Evolutionary conservation across 192 early-diverging fungal genomes (phyloP).

Genomic region (Linnemannia schmuckeri): DNA sequence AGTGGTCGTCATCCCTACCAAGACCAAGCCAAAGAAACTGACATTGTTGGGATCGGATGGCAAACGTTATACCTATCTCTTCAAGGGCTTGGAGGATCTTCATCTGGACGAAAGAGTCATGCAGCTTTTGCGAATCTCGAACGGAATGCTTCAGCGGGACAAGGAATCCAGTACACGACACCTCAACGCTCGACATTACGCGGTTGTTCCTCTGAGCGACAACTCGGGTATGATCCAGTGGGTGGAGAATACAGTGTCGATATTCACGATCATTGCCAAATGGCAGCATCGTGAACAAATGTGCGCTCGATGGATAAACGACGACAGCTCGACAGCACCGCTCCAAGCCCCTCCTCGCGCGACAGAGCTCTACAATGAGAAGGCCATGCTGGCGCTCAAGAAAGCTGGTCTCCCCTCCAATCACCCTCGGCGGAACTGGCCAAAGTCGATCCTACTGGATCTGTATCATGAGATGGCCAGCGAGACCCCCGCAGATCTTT

Average conservation of each 20-base stretch:
- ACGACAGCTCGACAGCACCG: conserved; percentile 36
- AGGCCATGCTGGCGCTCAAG: conserved; percentile 72
- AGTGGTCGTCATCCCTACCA: conserved; percentile 79
- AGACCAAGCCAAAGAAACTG: conserved; percentile 94
- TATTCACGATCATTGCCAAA: conserved; percentile 83
- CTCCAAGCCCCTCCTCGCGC: conserved; percentile 56
- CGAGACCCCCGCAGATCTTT: conserved; percentile 75
- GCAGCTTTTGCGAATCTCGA: conserved; percentile 78
- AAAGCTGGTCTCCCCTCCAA: conserved; percentile 64
- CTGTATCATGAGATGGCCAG: conserved; percentile 71
- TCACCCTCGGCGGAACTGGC: conserved; percentile 78
- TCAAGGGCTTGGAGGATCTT: conserved; percentile 95
- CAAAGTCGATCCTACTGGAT: conserved; percentile 65
- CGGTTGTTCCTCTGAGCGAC: conserved; percentile 90
- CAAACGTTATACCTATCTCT: conserved; percentile 75
- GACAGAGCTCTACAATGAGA: conserved; percentile 85
- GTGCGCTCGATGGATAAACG: conserved; percentile 49
- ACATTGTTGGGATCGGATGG: conserved; percentile 71
- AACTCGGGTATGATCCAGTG: conserved; percentile 95
- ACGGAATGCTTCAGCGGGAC: conserved; percentile 72
- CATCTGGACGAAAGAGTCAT: conserved; percentile 94
- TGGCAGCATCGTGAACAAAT: conserved; percentile 83
- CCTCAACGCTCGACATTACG: conserved; percentile 63
- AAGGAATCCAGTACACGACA: conserved; percentile 51
- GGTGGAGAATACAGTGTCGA: conserved; percentile 84